Conservation (phyloP, 2,329 filamentous ascomycete species). For the Alternaria tenuissima region DNA sequence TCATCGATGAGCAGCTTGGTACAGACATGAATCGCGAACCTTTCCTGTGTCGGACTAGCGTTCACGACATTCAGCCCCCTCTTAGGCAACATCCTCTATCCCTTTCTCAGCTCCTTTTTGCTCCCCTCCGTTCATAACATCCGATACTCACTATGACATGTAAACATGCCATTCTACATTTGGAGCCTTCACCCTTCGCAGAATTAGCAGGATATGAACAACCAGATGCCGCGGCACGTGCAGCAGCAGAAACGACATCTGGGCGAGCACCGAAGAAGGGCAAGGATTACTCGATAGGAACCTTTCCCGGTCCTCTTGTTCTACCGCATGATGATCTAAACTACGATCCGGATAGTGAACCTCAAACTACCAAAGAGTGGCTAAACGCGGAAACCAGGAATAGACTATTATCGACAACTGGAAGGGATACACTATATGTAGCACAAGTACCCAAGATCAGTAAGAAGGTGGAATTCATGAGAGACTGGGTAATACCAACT, state of each 20-base stretch:
- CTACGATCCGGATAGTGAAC: slow-evolving; percentile 59
- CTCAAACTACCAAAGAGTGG: slow-evolving; percentile 65
- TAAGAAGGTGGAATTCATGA: slow-evolving; percentile 50
- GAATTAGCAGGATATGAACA: slow-evolving; percentile 45
- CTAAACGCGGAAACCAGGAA: slow-evolving; percentile 56
- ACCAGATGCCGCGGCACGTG: slow-evolving; percentile 31
- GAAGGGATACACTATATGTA: slow-evolving; percentile 63
- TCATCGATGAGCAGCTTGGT: background rate
- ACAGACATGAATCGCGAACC: background rate
- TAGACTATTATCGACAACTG: slow-evolving; percentile 52
- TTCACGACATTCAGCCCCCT: background rate
- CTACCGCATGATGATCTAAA: slow-evolving; percentile 68
- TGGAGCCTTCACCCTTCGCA: slow-evolving; percentile 48
- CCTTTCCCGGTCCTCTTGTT: slow-evolving; percentile 67
- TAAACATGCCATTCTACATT: slow-evolving; percentile 15
- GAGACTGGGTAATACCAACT: slow-evolving; percentile 50
- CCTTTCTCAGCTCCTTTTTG: background rate
- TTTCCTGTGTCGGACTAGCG: background rate
- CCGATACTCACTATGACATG: slow-evolving; percentile 3
- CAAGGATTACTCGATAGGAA: slow-evolving; percentile 16
- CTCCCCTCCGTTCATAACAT: background rate
- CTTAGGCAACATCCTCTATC: background rate
- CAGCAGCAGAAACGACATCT: slow-evolving; percentile 32
- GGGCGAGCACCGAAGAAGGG: slow-evolving; percentile 6
- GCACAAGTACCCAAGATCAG: slow-evolving; percentile 56